Percentiles rank a stretch among this genome's conserved stretches.
These are phyloP conservation scores for Arabidopsis suecica DNA, from an alignment of 345 rosid genomes.

Conservation along the genomic window DNA sequence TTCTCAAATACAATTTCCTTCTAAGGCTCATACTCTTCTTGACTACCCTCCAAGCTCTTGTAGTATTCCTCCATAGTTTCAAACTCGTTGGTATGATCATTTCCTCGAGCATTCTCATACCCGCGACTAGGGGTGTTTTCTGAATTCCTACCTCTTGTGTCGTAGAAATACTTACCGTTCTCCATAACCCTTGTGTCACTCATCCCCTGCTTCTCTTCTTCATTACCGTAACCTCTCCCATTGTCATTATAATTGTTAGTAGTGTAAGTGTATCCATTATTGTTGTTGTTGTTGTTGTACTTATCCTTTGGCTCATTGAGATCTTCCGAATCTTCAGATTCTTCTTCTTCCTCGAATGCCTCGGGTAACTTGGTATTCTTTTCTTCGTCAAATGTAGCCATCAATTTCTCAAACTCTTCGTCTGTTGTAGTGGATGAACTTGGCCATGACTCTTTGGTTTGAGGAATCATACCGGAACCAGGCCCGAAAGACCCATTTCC, in stretches of 20 bases:
- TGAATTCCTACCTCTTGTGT: slow-evolving; percentile 36
- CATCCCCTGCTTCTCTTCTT: slow-evolving; percentile 59
- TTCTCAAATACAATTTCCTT: not conserved
- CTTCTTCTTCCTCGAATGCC: slow-evolving; percentile 36
- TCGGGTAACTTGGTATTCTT: slow-evolving; percentile 41
- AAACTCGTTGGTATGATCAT: slow-evolving; percentile 51
- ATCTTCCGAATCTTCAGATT: slow-evolving; percentile 20
- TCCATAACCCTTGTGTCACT: slow-evolving; percentile 65
- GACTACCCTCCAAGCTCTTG: slow-evolving; percentile 48
- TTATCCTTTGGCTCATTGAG: slow-evolving; percentile 32
- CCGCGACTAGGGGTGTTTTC: slow-evolving; percentile 22
- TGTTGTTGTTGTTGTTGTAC: slow-evolving; percentile 35
- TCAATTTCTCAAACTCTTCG: slow-evolving; percentile 39
- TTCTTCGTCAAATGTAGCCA: slow-evolving; percentile 51
- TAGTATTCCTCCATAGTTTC: slow-evolving; percentile 62
- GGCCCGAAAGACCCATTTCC: slow-evolving; percentile 57
- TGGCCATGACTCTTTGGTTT: slow-evolving; percentile 51
- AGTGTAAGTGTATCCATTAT: slow-evolving; percentile 36
- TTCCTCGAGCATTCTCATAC: slow-evolving; percentile 27
- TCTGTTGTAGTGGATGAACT: slow-evolving; percentile 41
- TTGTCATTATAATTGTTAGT: slow-evolving; percentile 31
- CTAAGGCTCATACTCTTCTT: slow-evolving; percentile 57
- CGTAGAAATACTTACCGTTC: slow-evolving; percentile 53
- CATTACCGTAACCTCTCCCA: slow-evolving; percentile 43
- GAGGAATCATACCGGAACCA: slow-evolving; percentile 51